Conservation (phyloP, 345 rosid species). For the Rhizophora apiculata region DNA sequence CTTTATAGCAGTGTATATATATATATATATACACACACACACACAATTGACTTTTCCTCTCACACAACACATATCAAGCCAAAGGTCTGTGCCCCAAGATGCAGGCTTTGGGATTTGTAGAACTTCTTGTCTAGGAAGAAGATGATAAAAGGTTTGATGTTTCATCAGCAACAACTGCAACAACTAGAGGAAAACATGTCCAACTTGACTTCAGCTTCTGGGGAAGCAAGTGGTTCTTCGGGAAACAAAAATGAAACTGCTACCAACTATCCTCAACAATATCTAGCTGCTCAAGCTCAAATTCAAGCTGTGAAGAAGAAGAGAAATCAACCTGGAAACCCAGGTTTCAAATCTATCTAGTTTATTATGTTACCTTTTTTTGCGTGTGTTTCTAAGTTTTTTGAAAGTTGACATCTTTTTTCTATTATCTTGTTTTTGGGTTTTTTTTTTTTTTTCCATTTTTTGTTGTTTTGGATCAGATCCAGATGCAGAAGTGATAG, state of each 20-base stretch:
- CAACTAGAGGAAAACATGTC: conserved; percentile 74
- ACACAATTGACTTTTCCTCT: too few relatives aligned
- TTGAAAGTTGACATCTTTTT: not conserved
- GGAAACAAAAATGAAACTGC: conserved; percentile 52
- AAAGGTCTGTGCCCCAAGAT: conserved; percentile 24
- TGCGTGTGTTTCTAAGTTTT: not conserved
- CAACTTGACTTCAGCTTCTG: conserved; percentile 83
- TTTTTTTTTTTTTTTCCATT: not conserved
- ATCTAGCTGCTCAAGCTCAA: conserved; percentile 35
- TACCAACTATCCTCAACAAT: conserved; percentile 35
- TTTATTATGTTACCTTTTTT: not conserved
- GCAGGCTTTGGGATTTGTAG: conserved; percentile 17
- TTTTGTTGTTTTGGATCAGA: conserved; percentile 28
- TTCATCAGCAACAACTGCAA: conserved; percentile 40
- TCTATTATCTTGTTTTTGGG: not conserved
- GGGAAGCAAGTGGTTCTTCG: conserved; percentile 72
- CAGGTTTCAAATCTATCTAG: conserved; percentile 43
- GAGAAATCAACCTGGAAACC: conserved; percentile 90
- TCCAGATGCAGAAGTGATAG: conserved; percentile 86
- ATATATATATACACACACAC: too few relatives aligned
- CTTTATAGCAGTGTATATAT: not conserved
- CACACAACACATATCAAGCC: not conserved
- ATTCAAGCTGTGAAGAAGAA: conserved; percentile 44
- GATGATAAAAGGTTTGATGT: conserved; percentile 51
- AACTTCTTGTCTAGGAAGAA: conserved; percentile 7